phyloP scores from a whole-genome alignment of 129 eudicot genomes.

The Gnaphalium uliginosum region DNA sequence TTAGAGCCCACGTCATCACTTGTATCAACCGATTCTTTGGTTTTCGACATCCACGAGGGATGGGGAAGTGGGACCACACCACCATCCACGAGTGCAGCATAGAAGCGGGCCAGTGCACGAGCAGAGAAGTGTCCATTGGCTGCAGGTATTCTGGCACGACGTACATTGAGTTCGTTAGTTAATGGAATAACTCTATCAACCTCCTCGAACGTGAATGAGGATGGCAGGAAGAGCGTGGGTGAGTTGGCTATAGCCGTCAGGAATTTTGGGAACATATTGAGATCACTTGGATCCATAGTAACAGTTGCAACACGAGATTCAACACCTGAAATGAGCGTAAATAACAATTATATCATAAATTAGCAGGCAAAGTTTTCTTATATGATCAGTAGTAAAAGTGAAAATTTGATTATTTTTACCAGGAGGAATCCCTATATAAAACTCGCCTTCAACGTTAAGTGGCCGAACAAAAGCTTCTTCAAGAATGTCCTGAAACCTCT shows the following conservation, averaged over 20 bases:
- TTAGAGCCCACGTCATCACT: neutral
- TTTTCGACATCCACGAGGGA: slow-evolving; percentile 31
- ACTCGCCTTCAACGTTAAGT: slow-evolving; percentile 65
- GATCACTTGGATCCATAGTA: slow-evolving; percentile 57
- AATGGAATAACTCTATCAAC: slow-evolving; percentile 51
- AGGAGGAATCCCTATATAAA: slow-evolving; percentile 79
- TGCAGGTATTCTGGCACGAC: slow-evolving; percentile 84
- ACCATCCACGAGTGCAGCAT: slow-evolving; percentile 70
- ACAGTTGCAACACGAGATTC: slow-evolving; percentile 83
- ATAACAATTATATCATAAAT: neutral
- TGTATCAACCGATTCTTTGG: slow-evolving; percentile 52
- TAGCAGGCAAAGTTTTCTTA: neutral
- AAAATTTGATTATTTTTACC: slow-evolving; percentile 35
- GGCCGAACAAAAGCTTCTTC: slow-evolving; percentile 73
- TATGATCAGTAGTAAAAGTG: neutral
- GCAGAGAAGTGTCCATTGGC: slow-evolving; percentile 88
- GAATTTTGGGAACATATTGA: slow-evolving; percentile 36
- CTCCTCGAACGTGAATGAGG: slow-evolving; percentile 49
- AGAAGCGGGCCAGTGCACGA: slow-evolving; percentile 92
- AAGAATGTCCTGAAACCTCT: slow-evolving; percentile 67
- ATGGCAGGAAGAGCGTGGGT: slow-evolving; percentile 37
- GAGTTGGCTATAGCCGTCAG: slow-evolving; percentile 22
- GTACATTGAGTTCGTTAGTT: slow-evolving; percentile 55
- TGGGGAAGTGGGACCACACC: slow-evolving; percentile 62
- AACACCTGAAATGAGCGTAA: slow-evolving; percentile 46